A percentile compares a stretch with the other conserved stretches of the same genome.
phyloP scores from a whole-genome alignment of 208 protist species.

The Leishmania braziliensis region DNA sequence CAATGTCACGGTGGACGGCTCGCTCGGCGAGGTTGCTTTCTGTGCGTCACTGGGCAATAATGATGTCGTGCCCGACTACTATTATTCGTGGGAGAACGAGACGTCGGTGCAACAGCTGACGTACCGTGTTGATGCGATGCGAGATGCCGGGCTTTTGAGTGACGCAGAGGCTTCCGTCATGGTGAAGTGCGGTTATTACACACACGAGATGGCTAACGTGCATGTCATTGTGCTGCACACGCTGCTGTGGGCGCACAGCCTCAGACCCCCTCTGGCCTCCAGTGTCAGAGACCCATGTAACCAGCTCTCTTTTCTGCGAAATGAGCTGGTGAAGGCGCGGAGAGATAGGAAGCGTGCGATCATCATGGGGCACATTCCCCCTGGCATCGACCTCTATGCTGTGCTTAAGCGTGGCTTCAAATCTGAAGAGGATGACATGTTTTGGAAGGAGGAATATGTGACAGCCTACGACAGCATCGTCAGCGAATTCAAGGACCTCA shows the following conservation, averaged over 20 bases:
- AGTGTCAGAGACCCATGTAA: conserved; percentile 62
- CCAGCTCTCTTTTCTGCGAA: conserved; percentile 69
- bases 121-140: conserved; percentile 35
- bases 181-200: conserved; percentile 68
- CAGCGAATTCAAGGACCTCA: conserved; percentile 37
- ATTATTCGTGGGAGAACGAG: conserved; percentile 40
- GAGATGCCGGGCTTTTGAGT: conserved; percentile 32
- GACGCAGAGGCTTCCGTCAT: conserved; percentile 40
- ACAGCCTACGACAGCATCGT: conserved; percentile 53
- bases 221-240: conserved; percentile 77
- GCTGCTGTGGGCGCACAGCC: conserved; percentile 58
- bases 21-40: conserved; percentile 28
- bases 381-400: conserved; percentile 30
- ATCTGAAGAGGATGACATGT: conserved; percentile 42
- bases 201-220: conserved; percentile 26
- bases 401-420: conserved; percentile 31
- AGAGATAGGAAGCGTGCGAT: conserved; percentile 56
- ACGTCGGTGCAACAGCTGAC: conserved; percentile 29
- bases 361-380: conserved; percentile 82
- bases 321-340: conserved; percentile 39
- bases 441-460: conserved; percentile 71
- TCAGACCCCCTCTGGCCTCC: conserved; percentile 41
- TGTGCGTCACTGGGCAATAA: conserved; percentile 70
- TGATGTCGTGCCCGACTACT: conserved; percentile 76
- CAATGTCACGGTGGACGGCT: conserved; percentile 23